Percentiles rank a stretch among this genome's conserved stretches.
Evolutionary conservation across 768 basidiomycete genomes (phyloP).

Genomic region (Calocybe gangraenosa): DNA sequence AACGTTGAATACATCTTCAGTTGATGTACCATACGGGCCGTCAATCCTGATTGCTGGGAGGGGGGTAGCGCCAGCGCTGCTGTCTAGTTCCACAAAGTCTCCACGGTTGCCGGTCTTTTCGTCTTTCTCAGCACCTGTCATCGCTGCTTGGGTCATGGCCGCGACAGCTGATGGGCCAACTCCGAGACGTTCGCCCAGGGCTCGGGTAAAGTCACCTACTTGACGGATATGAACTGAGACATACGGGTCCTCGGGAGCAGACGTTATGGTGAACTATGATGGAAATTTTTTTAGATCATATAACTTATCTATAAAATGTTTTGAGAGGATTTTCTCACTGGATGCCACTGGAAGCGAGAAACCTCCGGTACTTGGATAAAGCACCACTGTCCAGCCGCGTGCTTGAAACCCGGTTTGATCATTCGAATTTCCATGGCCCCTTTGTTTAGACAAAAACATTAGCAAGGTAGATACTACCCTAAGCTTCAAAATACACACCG

Average conservation of each 20-base stretch:
- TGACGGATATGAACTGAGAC: slow-evolving; percentile 91
- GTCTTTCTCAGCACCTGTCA: slow-evolving; percentile 72
- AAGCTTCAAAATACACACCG: slow-evolving; percentile 38
- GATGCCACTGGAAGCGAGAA: slow-evolving; percentile 88
- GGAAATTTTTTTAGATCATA: slow-evolving; percentile 5
- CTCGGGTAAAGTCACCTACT: slow-evolving; percentile 84
- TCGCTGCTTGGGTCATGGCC: slow-evolving; percentile 71
- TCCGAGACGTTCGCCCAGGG: slow-evolving; percentile 83
- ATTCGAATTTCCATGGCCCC: slow-evolving; percentile 94
- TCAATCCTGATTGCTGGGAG: slow-evolving; percentile 78
- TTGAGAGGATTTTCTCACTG: slow-evolving; percentile 52
- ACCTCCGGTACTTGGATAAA: slow-evolving; percentile 88
- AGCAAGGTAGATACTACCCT: background rate
- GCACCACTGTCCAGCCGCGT: slow-evolving; percentile 89
- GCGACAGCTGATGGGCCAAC: slow-evolving; percentile 75
- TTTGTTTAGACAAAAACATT: slow-evolving; percentile 21
- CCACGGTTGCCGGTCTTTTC: slow-evolving; percentile 52
- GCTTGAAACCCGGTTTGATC: slow-evolving; percentile 87
- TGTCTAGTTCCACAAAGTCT: slow-evolving; percentile 78
- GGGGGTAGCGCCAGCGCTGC: slow-evolving; percentile 37
- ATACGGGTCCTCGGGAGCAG: slow-evolving; percentile 91
- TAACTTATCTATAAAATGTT: background rate
- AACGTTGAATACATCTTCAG: slow-evolving; percentile 83
- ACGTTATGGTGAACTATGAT: slow-evolving; percentile 86
- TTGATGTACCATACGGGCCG: slow-evolving; percentile 90